phyloP scores from a whole-genome alignment of 2,329 filamentous ascomycete species.

The Colletotrichum eleusines region DNA sequence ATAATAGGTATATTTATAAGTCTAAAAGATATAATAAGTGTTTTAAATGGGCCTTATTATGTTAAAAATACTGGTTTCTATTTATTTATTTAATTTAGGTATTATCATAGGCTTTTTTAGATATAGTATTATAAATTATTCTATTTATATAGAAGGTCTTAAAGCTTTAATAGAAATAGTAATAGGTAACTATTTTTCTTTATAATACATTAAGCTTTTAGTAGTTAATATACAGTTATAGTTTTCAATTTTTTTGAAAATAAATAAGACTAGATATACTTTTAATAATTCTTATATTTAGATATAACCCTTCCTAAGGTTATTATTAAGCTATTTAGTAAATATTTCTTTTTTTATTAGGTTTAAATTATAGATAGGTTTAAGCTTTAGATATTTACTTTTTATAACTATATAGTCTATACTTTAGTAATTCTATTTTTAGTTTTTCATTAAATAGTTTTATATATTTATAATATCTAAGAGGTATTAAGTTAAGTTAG shows the following conservation, averaged over 20 bases:
- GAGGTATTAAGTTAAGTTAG: no score
- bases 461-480: neutral
- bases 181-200: neutral
- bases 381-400: neutral
- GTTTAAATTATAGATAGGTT: neutral
- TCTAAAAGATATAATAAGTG: neutral
- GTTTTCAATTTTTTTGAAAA: neutral
- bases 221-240: neutral
- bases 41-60: neutral
- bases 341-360: neutral
- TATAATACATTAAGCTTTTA: neutral
- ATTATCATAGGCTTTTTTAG: neutral
- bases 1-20: neutral
- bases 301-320: neutral
- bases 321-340: neutral
- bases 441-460: neutral
- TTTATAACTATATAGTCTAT: neutral
- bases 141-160: neutral
- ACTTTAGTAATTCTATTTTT: neutral
- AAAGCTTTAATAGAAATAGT: neutral
- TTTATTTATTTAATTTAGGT: neutral
- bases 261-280: neutral
- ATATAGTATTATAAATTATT: neutral
- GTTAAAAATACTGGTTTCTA: neutral
- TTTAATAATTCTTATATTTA: neutral